phyloP scores from a whole-genome alignment of 2,329 filamentous ascomycete species.

The Verticillium zaregamsianum region DNA sequence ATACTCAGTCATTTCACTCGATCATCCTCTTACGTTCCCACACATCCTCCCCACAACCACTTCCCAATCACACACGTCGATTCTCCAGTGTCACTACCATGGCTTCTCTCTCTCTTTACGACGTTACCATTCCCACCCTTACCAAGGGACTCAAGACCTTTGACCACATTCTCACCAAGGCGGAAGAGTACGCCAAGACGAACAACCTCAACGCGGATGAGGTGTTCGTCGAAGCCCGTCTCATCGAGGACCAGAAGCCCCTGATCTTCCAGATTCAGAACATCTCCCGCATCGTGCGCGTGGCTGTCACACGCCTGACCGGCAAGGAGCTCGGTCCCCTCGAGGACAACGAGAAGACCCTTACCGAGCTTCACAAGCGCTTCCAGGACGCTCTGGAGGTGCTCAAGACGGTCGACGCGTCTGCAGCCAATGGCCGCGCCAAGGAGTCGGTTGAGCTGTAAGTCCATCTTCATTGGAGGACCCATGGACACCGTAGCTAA shows the following conservation, averaged over 20 bases:
- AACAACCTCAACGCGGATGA: slow-evolving; percentile 16
- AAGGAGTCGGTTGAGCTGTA: slow-evolving; percentile 18
- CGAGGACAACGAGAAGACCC: slow-evolving; percentile 25
- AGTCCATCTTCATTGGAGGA: slow-evolving; percentile 3
- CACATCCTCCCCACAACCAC: background rate
- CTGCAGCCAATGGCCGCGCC: slow-evolving; percentile 20
- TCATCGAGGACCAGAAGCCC: slow-evolving; percentile 29
- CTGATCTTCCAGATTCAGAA: slow-evolving; percentile 29
- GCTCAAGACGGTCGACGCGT: slow-evolving; percentile 19
- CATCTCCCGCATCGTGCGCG: slow-evolving; percentile 22
- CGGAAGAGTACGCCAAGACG: slow-evolving; percentile 21
- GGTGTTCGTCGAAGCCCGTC: slow-evolving; percentile 16
- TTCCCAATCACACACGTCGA: background rate
- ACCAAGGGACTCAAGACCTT: slow-evolving; percentile 19
- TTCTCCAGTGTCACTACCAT: slow-evolving; percentile 13
- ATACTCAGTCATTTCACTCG: background rate
- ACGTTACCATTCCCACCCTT: slow-evolving; percentile 20
- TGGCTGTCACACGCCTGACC: slow-evolving; percentile 20
- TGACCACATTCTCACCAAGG: slow-evolving; percentile 24
- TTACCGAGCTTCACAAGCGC: slow-evolving; percentile 22
- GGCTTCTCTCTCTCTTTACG: slow-evolving; percentile 23
- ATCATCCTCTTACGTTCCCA: background rate
- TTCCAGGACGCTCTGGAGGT: slow-evolving; percentile 24
- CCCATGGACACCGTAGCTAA: background rate
- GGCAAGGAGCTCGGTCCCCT: slow-evolving; percentile 16